phyloP scores from a whole-genome alignment of 345 rosid genomes.

The Euphorbia tirucalli region DNA sequence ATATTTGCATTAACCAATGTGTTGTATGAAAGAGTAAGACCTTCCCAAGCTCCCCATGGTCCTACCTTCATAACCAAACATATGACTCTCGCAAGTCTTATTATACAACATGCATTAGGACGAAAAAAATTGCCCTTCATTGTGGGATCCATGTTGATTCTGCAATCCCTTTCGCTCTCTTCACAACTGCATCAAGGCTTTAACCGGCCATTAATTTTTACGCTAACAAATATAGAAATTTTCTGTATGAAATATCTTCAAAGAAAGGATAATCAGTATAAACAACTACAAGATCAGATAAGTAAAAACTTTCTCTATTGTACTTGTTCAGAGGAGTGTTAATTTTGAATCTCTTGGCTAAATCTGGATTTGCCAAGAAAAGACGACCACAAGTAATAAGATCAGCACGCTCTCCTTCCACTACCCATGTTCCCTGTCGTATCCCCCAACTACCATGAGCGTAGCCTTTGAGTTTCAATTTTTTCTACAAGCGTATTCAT shows the following conservation, averaged over 20 bases:
- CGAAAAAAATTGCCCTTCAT: too few relatives aligned
- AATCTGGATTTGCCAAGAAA: constrained; percentile 67
- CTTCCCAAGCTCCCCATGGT: too few relatives aligned
- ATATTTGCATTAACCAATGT: too few relatives aligned
- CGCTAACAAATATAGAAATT: too few relatives aligned
- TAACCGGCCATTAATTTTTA: too few relatives aligned
- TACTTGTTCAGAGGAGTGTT: constrained; percentile 53
- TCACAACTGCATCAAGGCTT: too few relatives aligned
- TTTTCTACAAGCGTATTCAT: constrained; percentile 40
- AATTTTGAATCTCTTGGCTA: constrained; percentile 58
- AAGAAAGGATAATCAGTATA: constrained; percentile 78
- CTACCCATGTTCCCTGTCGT: constrained; percentile 49
- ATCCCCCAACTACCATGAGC: constrained; percentile 63
- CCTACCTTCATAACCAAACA: too few relatives aligned
- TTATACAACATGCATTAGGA: too few relatives aligned
- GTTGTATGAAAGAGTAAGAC: too few relatives aligned
- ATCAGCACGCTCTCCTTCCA: constrained; percentile 46
- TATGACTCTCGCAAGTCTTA: too few relatives aligned
- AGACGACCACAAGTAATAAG: constrained; percentile 57
- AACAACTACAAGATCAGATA: constrained; percentile 49
- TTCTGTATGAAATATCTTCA: constrained; percentile 17
- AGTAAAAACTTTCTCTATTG: constrained; percentile 47
- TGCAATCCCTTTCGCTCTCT: too few relatives aligned
- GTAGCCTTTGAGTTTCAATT: constrained; percentile 38
- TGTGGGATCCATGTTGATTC: too few relatives aligned